These are phyloP conservation scores for Globisporangium mamillatum DNA, from an alignment of 352 stramenopile genomes.

Conservation along the genomic window DNA sequence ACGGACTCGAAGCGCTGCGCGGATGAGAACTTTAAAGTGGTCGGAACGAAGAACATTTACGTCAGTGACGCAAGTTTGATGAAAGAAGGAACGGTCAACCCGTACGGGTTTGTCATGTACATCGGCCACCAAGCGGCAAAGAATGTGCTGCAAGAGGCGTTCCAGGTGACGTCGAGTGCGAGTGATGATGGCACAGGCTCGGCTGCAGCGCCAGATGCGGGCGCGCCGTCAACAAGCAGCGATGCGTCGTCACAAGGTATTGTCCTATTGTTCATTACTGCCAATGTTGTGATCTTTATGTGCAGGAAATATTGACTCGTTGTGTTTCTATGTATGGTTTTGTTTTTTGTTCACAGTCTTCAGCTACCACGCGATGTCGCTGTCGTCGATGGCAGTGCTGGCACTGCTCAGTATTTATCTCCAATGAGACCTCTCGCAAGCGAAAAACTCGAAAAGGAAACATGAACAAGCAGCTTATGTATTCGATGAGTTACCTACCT, in stretches of 20 bases:
- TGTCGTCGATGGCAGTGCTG: not conserved
- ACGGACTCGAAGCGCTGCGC: constrained; percentile 28
- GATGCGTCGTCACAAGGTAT: not conserved
- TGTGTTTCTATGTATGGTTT: not conserved
- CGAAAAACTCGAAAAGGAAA: not conserved
- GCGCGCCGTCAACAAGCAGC: not conserved
- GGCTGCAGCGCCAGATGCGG: not conserved
- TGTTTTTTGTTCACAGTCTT: not conserved
- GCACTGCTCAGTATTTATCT: not conserved
- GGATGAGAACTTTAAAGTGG: constrained; percentile 23
- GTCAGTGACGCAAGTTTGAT: constrained; percentile 29
- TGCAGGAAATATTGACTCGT: not conserved
- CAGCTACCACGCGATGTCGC: not conserved
- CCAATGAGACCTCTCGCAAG: not conserved
- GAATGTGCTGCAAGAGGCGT: constrained; percentile 33
- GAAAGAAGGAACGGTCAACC: constrained; percentile 32
- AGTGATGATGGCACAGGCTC: not conserved
- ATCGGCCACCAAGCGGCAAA: constrained; percentile 31
- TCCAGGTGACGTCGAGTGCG: constrained; percentile 16
- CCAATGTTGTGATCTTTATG: not conserved
- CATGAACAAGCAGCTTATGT: not conserved
- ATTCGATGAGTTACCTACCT: constrained; percentile 4
- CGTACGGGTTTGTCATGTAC: constrained; percentile 35
- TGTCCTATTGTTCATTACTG: not conserved
- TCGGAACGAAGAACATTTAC: constrained; percentile 29